phyloP scores from a whole-genome alignment of 2,329 filamentous ascomycete genomes.

The Curvularia verruculosa region DNA sequence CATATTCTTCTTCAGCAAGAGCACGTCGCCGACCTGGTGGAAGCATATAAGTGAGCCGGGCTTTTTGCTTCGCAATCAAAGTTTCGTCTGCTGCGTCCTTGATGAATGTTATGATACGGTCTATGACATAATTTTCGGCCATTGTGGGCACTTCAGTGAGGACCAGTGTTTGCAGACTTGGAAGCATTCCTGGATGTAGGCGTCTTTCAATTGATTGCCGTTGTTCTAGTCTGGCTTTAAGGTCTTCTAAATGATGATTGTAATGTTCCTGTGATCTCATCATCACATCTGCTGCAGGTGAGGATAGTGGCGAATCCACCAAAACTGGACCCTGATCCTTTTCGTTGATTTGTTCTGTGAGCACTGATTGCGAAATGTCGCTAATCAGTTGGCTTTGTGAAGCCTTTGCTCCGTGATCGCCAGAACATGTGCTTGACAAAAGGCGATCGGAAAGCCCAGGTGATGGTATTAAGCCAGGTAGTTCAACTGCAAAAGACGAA shows the following conservation, averaged over 20 bases:
- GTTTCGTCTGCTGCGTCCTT: slow-evolving; percentile 63
- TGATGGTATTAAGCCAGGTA: slow-evolving; percentile 27
- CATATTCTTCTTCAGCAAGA: slow-evolving; percentile 56
- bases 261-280: slow-evolving; percentile 30
- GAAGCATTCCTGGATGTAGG: slow-evolving; percentile 62
- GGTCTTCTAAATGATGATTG: slow-evolving; percentile 36
- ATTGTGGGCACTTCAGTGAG: slow-evolving; percentile 62
- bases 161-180: slow-evolving; percentile 60
- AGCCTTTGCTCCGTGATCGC: neutral
- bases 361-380: slow-evolving; percentile 42
- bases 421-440: neutral
- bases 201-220: slow-evolving; percentile 41
- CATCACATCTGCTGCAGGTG: slow-evolving; percentile 10
- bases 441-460: neutral
- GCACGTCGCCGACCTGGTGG: slow-evolving; percentile 62
- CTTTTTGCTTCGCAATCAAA: slow-evolving; percentile 59
- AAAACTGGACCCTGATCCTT: slow-evolving; percentile 56
- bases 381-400: slow-evolving; percentile 22
- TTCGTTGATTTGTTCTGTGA: slow-evolving; percentile 49
- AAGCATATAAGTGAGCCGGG: slow-evolving; percentile 62
- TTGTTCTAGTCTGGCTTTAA: slow-evolving; percentile 37
- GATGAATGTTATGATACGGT: slow-evolving; percentile 60
- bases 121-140: slow-evolving; percentile 46
- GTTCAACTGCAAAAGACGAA: slow-evolving; percentile 28
- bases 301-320: slow-evolving; percentile 20